phyloP scores from a whole-genome alignment of 2,329 filamentous ascomycete species.

The Aspergillus spinulosporus region DNA sequence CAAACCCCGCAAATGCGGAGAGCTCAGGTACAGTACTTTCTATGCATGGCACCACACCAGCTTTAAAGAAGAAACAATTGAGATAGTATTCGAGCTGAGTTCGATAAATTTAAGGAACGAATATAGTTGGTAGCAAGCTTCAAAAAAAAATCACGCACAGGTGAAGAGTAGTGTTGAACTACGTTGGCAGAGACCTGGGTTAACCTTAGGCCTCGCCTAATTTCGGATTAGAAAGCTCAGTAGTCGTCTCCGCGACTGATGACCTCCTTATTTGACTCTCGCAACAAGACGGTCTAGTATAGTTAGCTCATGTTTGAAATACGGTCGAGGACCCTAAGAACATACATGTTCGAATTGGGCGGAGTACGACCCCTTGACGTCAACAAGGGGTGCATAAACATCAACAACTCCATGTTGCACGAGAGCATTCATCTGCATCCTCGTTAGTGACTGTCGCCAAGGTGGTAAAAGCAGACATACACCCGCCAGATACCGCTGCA shows the following conservation, averaged over 20 bases:
- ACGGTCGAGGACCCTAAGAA: not conserved
- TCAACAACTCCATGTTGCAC: slow-evolving; percentile 60
- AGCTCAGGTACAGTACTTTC: not conserved
- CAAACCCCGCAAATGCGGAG: slow-evolving; percentile 14
- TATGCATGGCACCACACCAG: not conserved
- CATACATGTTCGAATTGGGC: slow-evolving; percentile 64
- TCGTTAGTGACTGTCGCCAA: slow-evolving; percentile 19
- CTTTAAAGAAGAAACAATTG: not conserved
- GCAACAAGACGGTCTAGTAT: slow-evolving; percentile 51
- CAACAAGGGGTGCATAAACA: slow-evolving; percentile 57
- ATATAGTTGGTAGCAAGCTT: slow-evolving; percentile 2
- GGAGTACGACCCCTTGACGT: slow-evolving; percentile 61
- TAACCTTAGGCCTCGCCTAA: not conserved
- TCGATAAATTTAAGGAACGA: slow-evolving; percentile 1
- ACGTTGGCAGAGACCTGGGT: not conserved
- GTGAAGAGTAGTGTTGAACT: slow-evolving; percentile 10
- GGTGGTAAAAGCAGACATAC: slow-evolving; percentile 37
- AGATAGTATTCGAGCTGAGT: not conserved
- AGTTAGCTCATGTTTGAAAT: not conserved
- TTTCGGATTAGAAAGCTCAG: slow-evolving; percentile 24
- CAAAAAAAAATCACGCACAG: not conserved
- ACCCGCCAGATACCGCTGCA: slow-evolving; percentile 60
- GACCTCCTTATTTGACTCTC: slow-evolving; percentile 51
- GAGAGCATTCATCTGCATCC: slow-evolving; percentile 55
- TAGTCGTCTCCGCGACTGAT: slow-evolving; percentile 57